These are phyloP conservation scores for Amanita phalloides DNA, from an alignment of 768 basidiomycete genomes.

Conservation along the genomic window DNA sequence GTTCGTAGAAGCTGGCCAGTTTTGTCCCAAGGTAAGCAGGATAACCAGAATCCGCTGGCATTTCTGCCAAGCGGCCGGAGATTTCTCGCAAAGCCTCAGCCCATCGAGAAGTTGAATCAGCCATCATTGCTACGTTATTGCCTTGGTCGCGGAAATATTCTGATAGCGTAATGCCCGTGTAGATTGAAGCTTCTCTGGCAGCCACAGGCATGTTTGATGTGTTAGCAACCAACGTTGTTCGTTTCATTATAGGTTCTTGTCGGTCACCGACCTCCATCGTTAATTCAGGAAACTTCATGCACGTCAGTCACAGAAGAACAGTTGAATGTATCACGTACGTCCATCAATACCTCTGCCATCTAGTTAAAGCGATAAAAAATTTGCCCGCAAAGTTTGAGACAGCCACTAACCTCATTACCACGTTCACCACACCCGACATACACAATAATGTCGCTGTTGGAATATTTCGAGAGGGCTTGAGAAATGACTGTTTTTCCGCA, in stretches of 20 bases:
- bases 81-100: constrained; percentile 99
- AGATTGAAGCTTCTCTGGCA: constrained; percentile 97
- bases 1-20: constrained; percentile 96
- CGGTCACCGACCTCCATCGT: constrained; percentile 88
- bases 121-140: constrained; percentile 98
- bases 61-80: constrained; percentile 96
- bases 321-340: constrained; percentile 34
- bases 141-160: constrained; percentile 99
- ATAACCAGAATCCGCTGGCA: constrained; percentile 99
- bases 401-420: constrained; percentile 71
- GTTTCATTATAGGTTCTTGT: constrained; percentile 99
- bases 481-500: constrained; percentile 99
- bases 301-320: not conserved
- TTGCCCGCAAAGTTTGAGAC: not conserved
- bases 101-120: constrained; percentile 98
- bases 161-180: constrained; percentile 97
- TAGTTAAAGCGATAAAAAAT: constrained; percentile 16
- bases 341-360: constrained; percentile 99
- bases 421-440: constrained; percentile 99
- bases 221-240: constrained; percentile 96
- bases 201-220: constrained; percentile 99
- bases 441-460: constrained; percentile 98
- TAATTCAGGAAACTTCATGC: constrained; percentile 68
- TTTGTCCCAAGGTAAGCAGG: constrained; percentile 96
- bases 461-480: constrained; percentile 95